A percentile compares a stretch with the other conserved stretches of the same genome.
phyloP scores from a whole-genome alignment of 2,329 filamentous ascomycete species.

The Cytospora mali region DNA sequence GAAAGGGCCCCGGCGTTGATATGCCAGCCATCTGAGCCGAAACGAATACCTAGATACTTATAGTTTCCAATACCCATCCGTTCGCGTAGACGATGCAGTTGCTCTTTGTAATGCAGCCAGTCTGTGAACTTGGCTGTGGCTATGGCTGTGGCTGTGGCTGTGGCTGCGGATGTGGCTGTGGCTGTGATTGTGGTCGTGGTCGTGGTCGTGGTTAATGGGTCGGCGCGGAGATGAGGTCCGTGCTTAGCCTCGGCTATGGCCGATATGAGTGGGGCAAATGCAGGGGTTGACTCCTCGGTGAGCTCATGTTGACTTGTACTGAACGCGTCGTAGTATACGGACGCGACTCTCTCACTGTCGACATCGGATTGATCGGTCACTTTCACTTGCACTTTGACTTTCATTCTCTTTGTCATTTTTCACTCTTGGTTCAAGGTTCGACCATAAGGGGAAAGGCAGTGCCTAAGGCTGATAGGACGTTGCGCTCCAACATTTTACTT shows the following conservation, averaged over 20 bases:
- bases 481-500: not conserved
- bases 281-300: not conserved
- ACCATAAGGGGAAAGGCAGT: not conserved
- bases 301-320: too few relatives aligned
- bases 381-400: not conserved
- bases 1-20: too few relatives aligned
- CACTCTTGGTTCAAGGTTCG: not conserved
- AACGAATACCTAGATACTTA: too few relatives aligned
- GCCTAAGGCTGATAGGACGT: not conserved
- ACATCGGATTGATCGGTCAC: too few relatives aligned
- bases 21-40: too few relatives aligned
- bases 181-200: not conserved
- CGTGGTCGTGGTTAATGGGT: not conserved
- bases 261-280: not conserved
- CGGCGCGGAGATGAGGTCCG: too few relatives aligned
- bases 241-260: not conserved
- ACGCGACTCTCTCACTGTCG: slow-evolving; percentile 1
- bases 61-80: too few relatives aligned
- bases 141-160: too few relatives aligned
- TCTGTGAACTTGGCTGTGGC: too few relatives aligned
- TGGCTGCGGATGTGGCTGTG: not conserved
- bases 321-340: not conserved
- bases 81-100: too few relatives aligned
- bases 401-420: not conserved
- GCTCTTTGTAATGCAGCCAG: too few relatives aligned